phyloP scores from a whole-genome alignment of 805 yeast genomes.

The Ogataea naganishii region DNA sequence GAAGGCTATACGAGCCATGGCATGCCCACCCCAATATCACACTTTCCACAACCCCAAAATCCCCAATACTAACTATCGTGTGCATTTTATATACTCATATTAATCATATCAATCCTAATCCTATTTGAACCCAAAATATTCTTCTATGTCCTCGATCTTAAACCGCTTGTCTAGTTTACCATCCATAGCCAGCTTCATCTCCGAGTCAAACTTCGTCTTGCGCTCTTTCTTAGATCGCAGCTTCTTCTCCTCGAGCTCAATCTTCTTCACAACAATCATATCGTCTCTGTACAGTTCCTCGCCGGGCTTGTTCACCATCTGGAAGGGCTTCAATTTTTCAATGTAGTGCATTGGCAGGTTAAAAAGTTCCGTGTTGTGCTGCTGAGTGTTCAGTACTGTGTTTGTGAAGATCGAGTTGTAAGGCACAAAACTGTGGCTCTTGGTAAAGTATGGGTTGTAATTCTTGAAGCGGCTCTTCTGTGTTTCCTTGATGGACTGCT shows the following conservation, averaged over 20 bases:
- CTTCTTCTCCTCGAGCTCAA: conserved; percentile 20
- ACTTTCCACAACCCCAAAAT: too few relatives aligned
- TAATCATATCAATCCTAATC: too few relatives aligned
- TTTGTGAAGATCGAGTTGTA: conserved; percentile 22
- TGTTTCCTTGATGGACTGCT: conserved; percentile 5
- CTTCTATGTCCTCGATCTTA: conserved; percentile 19
- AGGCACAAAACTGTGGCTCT: conserved; percentile 16
- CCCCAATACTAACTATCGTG: too few relatives aligned
- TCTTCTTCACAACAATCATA: conserved; percentile 20
- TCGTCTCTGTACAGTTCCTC: conserved; percentile 24
- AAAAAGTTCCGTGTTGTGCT: conserved; percentile 23
- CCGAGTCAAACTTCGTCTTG: conserved; percentile 8
- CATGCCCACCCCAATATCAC: too few relatives aligned
- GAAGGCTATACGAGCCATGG: too few relatives aligned
- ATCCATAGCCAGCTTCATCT: conserved; percentile 15
- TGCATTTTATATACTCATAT: too few relatives aligned
- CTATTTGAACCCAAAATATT: conserved; percentile 24
- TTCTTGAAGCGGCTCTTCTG: conserved; percentile 7
- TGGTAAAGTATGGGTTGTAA: conserved; percentile 21
- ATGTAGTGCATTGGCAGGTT: conserved; percentile 22
- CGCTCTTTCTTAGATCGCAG: conserved; percentile 9
- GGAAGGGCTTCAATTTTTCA: conserved; percentile 15
- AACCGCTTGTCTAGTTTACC: conserved; percentile 13
- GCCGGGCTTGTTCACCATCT: conserved; percentile 17
- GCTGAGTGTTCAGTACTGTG: conserved; percentile 24